phyloP scores from a whole-genome alignment of 2,329 filamentous ascomycete genomes.

The Metarhizium robertsii region DNA sequence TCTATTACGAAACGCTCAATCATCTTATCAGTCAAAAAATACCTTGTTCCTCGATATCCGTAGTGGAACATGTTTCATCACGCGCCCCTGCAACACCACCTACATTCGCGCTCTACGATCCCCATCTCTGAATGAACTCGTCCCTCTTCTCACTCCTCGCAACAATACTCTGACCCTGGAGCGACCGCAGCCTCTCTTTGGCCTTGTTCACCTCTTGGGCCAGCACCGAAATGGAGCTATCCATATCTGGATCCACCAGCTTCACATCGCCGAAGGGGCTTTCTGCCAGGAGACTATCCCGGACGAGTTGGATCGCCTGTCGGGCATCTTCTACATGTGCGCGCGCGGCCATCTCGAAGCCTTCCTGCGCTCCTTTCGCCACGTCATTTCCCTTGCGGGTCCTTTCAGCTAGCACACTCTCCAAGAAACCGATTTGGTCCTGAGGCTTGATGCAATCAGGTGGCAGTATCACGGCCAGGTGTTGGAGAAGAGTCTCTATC shows the following conservation, averaged over 20 bases:
- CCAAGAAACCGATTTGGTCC: constrained; percentile 21
- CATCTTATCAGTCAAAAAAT: neutral
- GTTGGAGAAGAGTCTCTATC: constrained; percentile 38
- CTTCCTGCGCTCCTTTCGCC: constrained; percentile 35
- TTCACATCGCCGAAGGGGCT: constrained; percentile 37
- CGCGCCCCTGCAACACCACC: neutral
- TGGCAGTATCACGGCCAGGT: constrained; percentile 35
- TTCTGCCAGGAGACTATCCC: constrained; percentile 44
- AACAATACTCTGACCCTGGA: constrained; percentile 27
- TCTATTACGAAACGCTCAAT: too few relatives aligned
- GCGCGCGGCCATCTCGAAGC: constrained; percentile 35
- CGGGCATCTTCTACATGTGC: constrained; percentile 37
- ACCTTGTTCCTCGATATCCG: neutral
- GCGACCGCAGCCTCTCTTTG: constrained; percentile 25
- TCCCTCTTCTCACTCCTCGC: constrained; percentile 37
- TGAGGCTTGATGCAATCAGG: neutral
- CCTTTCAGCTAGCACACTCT: constrained; percentile 29
- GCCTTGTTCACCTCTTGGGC: constrained; percentile 34
- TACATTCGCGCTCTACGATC: neutral
- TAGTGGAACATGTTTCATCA: neutral
- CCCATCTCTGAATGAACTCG: constrained; percentile 32
- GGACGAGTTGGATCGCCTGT: constrained; percentile 37
- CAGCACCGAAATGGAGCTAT: constrained; percentile 38
- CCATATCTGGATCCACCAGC: constrained; percentile 44
- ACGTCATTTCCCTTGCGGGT: constrained; percentile 33